Evolutionary conservation across 139 green algal genomes (phyloP).

Genomic region (Pleodorina starrii): DNA sequence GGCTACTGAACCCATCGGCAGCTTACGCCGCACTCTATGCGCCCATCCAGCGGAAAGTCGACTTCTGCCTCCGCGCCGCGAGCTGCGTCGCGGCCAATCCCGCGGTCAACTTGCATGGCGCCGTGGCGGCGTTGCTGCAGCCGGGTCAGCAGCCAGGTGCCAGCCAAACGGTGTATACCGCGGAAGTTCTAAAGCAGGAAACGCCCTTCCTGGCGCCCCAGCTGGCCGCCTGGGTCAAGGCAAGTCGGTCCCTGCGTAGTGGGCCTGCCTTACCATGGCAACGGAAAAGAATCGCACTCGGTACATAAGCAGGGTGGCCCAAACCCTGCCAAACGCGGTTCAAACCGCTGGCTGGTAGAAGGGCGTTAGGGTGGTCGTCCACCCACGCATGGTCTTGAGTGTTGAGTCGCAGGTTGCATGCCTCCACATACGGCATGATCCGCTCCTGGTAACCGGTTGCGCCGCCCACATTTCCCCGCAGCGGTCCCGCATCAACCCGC

Average conservation of each 20-base stretch:
- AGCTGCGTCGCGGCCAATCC: background rate
- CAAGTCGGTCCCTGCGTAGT: too few species aligned
- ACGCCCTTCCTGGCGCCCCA: constrained; percentile 1
- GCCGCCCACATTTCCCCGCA: too few species aligned
- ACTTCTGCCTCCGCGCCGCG: constrained; percentile 22
- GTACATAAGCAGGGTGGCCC: too few species aligned
- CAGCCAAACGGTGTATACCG: background rate
- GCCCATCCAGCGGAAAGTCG: constrained; percentile 2
- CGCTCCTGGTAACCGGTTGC: too few species aligned
- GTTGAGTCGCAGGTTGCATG: too few species aligned
- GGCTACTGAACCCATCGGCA: background rate
- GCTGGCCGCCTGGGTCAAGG: constrained; percentile 21
- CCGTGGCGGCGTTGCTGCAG: constrained; percentile 1
- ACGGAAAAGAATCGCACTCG: too few species aligned
- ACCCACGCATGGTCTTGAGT: too few species aligned
- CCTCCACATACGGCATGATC: too few species aligned
- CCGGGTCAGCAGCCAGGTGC: background rate
- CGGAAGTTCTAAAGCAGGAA: constrained; percentile 27
- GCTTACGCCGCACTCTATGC: background rate
- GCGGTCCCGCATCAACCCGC: background rate
- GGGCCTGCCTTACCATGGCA: too few species aligned
- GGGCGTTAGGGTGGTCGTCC: too few species aligned
- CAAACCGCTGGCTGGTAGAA: too few species aligned
- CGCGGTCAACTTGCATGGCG: background rate
- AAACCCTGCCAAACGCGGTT: too few species aligned